Base-by-base conservation (phyloP, 805 yeast genomes). In the Ogataea angusta region DNA sequence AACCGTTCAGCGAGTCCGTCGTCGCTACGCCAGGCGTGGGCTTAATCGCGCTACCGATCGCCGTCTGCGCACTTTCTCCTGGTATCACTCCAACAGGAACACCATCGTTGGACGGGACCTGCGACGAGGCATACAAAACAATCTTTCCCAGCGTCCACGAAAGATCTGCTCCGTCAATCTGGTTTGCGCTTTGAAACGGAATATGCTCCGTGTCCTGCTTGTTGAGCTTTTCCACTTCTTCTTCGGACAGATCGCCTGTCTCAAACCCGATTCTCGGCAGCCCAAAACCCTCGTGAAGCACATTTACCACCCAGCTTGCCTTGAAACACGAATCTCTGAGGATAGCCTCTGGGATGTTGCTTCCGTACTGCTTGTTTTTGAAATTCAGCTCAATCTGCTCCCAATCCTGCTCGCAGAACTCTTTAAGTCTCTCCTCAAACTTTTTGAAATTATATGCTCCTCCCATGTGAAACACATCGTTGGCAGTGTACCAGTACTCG, bases 401-500 rank as follows among this genome's bases (percentile, higher is more conserved):
- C 97, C 98, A 93, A 36, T 80, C 78, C 45, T 78, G 71, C 48
- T 78, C 82, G 67, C 99, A 93, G 54, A 81, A 89, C 23, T 73
- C 72, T 45, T 75, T 73, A 3, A 89, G 85, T 38, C 76, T 74
- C 25, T 69, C 75, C 57, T 79, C 83, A 55, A 85, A 88, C 28
- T 72, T 67, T 26, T 75, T 70, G 57, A 80, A 91, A 55, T 86
- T 86, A 60, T 90, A 90, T 41, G 80, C 87, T 10, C 97, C 98
- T 3, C 95, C 91, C 67, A 88, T 73, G 28, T 82, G 78, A 60
- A 90, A 90, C 4, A 91, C 77, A 57, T 91, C 98, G 54, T 89
- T 85, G 3, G 96, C 90, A 1, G 97, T 88, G 59, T 93, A 91
- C 97, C 98, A 93, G 66, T 88, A 93, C 63, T 93, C 99, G 6